Evolutionary conservation across 805 yeast species (phyloP).

Genomic region (Yarrowia sp.): DNA sequence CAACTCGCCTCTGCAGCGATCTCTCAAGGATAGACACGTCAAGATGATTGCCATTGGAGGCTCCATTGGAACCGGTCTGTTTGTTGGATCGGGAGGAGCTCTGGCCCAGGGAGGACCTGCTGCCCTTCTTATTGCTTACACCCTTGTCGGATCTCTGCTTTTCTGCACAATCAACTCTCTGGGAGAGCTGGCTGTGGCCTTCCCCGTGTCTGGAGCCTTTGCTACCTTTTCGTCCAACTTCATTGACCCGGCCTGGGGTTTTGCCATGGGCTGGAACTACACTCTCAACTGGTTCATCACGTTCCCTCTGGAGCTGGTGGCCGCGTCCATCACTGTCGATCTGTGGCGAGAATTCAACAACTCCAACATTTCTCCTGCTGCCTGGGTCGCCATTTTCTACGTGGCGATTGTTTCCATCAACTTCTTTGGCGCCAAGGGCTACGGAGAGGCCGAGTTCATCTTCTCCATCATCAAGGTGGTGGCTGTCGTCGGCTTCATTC

Average conservation of each 20-base stretch:
- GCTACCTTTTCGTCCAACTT: conserved; percentile 59
- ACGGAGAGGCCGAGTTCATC: conserved; percentile 67
- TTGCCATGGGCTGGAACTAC: conserved; percentile 71
- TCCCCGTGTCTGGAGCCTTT: conserved; percentile 60
- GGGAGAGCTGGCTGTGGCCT: conserved; percentile 68
- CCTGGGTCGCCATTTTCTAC: conserved; percentile 57
- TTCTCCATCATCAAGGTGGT: conserved; percentile 56
- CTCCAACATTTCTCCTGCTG: conserved; percentile 57
- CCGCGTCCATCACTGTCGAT: conserved; percentile 55
- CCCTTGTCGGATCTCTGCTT: conserved; percentile 59
- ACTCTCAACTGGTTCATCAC: conserved; percentile 62
- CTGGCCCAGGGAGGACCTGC: conserved; percentile 59
- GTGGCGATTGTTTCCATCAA: conserved; percentile 49
- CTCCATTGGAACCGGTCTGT: conserved; percentile 71
- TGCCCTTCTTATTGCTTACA: conserved; percentile 53
- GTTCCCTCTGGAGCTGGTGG: conserved; percentile 63
- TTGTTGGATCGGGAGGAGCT: conserved; percentile 64
- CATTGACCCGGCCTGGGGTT: conserved; percentile 65
- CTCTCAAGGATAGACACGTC: conserved; percentile 54
- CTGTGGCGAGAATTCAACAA: conserved; percentile 61
- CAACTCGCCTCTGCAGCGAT: conserved; percentile 47
- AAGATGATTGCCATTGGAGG: conserved; percentile 75
- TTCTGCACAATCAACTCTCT: conserved; percentile 61
- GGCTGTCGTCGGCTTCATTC: conserved; percentile 60
- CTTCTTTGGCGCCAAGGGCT: conserved; percentile 56